phyloP scores from a whole-genome alignment of 2,329 filamentous ascomycete species.

The Microcyclospora pomicola region DNA sequence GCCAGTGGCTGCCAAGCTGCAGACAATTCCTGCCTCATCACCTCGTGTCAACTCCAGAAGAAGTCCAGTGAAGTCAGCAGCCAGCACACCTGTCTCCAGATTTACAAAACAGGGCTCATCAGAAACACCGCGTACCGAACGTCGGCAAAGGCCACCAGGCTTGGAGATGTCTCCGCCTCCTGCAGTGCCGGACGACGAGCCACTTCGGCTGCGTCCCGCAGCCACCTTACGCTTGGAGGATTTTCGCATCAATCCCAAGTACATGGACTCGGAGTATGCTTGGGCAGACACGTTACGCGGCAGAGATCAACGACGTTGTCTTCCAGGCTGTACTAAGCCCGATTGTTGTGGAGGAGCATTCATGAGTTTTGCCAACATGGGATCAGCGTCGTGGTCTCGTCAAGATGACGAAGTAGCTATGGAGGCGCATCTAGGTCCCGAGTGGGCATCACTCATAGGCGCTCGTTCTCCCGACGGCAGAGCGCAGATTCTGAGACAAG shows the following conservation, averaged over 20 bases:
- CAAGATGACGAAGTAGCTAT: slow-evolving; percentile 16
- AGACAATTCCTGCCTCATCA: not conserved
- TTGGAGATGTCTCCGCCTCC: slow-evolving; percentile 12
- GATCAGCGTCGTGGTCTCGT: slow-evolving; percentile 6
- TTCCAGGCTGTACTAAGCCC: slow-evolving; percentile 60
- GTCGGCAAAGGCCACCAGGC: not conserved
- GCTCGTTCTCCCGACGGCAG: slow-evolving; percentile 36
- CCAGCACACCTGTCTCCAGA: not conserved
- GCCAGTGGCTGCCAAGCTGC: not conserved
- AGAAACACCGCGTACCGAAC: too few relatives aligned
- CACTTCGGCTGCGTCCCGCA: slow-evolving; percentile 45
- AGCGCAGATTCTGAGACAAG: slow-evolving; percentile 56
- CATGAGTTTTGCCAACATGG: slow-evolving; percentile 44
- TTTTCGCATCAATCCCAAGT: slow-evolving; percentile 67
- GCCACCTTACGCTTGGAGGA: slow-evolving; percentile 50
- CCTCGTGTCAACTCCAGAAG: not conserved
- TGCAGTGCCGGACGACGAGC: slow-evolving; percentile 23
- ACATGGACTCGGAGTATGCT: slow-evolving; percentile 60
- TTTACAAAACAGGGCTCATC: not conserved
- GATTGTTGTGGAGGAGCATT: slow-evolving; percentile 66
- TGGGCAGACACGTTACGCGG: slow-evolving; percentile 62
- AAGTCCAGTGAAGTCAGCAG: not conserved
- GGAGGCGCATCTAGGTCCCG: slow-evolving; percentile 15
- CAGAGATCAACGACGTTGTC: slow-evolving; percentile 52
- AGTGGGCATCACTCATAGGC: slow-evolving; percentile 13